These are phyloP conservation scores for Capsicum pubescens DNA, from an alignment of 257 asterid genomes.

Conservation along the genomic window DNA sequence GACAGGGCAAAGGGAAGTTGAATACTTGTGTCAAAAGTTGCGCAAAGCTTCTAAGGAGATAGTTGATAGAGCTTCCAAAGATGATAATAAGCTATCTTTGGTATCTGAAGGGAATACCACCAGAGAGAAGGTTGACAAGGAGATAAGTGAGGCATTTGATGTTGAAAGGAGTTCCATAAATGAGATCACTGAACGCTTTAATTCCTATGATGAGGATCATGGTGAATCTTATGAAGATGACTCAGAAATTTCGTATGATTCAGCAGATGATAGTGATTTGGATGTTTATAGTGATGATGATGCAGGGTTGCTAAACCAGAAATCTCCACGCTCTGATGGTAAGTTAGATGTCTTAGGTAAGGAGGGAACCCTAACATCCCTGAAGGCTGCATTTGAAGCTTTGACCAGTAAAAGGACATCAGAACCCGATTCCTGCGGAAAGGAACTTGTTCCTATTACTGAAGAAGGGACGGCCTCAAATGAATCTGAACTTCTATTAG, in stretches of 20 bases:
- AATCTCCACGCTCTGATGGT: slow-evolving; percentile 43
- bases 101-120: slow-evolving; percentile 43
- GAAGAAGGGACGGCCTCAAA: slow-evolving; percentile 40
- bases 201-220: slow-evolving; percentile 60
- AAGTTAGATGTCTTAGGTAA: slow-evolving; percentile 49
- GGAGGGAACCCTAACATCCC: slow-evolving; percentile 55
- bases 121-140: slow-evolving; percentile 61
- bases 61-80: slow-evolving; percentile 42
- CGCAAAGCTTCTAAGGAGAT: slow-evolving; percentile 64
- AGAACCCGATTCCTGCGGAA: slow-evolving; percentile 35
- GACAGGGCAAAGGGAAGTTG: slow-evolving; percentile 95
- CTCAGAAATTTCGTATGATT: slow-evolving; percentile 62
- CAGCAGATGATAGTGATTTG: slow-evolving; percentile 79
- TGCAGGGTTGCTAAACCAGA: slow-evolving; percentile 45
- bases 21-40: slow-evolving; percentile 72
- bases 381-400: slow-evolving; percentile 83
- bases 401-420: slow-evolving; percentile 52
- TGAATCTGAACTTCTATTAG: slow-evolving; percentile 33
- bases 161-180: slow-evolving; percentile 50
- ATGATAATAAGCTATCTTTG: slow-evolving; percentile 39
- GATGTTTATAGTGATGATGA: slow-evolving; percentile 57
- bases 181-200: slow-evolving; percentile 73
- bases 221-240: slow-evolving; percentile 58
- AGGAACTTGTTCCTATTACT: slow-evolving; percentile 35
- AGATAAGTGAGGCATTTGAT: slow-evolving; percentile 82